phyloP scores from a whole-genome alignment of 208 protist genomes.

The Porcisia hertigi region DNA sequence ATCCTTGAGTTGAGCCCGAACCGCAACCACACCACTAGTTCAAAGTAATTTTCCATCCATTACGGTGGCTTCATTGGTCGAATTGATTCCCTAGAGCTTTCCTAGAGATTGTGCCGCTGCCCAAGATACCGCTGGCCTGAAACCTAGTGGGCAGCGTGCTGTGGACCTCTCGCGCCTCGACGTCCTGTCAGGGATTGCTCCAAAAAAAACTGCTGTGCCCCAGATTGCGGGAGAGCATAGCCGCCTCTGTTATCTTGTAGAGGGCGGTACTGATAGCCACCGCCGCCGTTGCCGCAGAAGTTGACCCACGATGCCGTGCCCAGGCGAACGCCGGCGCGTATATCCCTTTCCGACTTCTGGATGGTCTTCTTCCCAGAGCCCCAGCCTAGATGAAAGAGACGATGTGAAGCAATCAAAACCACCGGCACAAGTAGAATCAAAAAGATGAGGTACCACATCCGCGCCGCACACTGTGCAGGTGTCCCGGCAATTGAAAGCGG shows the following conservation, averaged over 20 bases:
- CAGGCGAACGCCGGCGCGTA: slow-evolving; percentile 66
- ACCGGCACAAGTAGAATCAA: slow-evolving; percentile 72
- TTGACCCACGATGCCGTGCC: slow-evolving; percentile 11
- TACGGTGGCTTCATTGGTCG: slow-evolving; percentile 8
- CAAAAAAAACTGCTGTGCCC: not conserved
- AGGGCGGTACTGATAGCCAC: slow-evolving; percentile 14
- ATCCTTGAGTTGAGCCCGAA: not conserved
- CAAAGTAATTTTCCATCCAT: not conserved
- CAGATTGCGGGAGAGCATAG: slow-evolving; percentile 3
- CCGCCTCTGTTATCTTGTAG: slow-evolving; percentile 11
- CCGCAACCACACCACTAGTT: slow-evolving; percentile 12
- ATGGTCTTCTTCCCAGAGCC: slow-evolving; percentile 50
- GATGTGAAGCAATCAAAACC: slow-evolving; percentile 53
- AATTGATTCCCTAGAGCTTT: slow-evolving; percentile 1
- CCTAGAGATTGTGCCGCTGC: slow-evolving; percentile 6
- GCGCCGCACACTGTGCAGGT: slow-evolving; percentile 38
- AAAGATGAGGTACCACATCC: slow-evolving; percentile 89
- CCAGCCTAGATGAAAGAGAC: slow-evolving; percentile 51
- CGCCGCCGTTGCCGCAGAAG: slow-evolving; percentile 9
- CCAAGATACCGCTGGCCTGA: not conserved
- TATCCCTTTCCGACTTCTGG: slow-evolving; percentile 55
- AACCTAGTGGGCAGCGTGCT: slow-evolving; percentile 7
- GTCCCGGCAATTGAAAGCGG: slow-evolving; percentile 30
- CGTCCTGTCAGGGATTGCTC: not conserved
- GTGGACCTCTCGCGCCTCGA: not conserved